Evolutionary conservation across 805 yeast species (phyloP).

Genomic region (Barnettozyma vustinii): DNA sequence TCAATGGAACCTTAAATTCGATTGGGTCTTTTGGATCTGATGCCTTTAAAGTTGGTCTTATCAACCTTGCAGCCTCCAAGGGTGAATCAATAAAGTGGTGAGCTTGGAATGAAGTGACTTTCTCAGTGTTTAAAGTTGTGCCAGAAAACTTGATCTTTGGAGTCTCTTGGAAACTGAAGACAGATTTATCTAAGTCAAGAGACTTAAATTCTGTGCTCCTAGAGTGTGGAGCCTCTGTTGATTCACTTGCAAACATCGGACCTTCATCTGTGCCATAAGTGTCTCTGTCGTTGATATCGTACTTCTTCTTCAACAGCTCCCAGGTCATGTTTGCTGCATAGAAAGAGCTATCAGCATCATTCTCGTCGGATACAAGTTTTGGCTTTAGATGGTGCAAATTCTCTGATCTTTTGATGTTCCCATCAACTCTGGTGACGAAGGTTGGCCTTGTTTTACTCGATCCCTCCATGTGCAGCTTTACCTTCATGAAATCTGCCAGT

Average conservation of each 20-base stretch:
- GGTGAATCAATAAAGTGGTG: constrained; percentile 19
- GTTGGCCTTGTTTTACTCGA: not conserved
- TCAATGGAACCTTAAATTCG: constrained; percentile 12
- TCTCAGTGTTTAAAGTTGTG: constrained; percentile 15
- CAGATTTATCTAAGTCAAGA: constrained; percentile 10
- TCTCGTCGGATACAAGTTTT: not conserved
- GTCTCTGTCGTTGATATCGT: constrained; percentile 12
- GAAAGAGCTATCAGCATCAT: not conserved
- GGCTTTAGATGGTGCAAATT: not conserved
- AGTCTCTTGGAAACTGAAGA: constrained; percentile 23
- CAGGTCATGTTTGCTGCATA: constrained; percentile 15
- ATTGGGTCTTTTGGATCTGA: not conserved
- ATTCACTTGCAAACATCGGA: not conserved
- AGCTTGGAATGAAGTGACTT: constrained; percentile 17
- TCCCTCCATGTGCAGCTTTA: constrained; percentile 4
- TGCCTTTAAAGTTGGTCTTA: constrained; percentile 9
- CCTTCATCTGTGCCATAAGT: constrained; percentile 3
- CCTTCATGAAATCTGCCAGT: constrained; percentile 10
- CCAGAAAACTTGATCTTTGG: constrained; percentile 14
- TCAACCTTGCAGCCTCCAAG: constrained; percentile 21
- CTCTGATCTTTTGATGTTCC: not conserved
- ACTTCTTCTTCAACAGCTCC: constrained; percentile 20
- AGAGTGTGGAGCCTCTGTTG: not conserved
- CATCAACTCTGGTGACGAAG: not conserved
- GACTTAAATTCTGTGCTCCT: not conserved